Base-by-base conservation (phyloP, 2,329 filamentous ascomycete species). In the Chaetothyriales sp. region DNA sequence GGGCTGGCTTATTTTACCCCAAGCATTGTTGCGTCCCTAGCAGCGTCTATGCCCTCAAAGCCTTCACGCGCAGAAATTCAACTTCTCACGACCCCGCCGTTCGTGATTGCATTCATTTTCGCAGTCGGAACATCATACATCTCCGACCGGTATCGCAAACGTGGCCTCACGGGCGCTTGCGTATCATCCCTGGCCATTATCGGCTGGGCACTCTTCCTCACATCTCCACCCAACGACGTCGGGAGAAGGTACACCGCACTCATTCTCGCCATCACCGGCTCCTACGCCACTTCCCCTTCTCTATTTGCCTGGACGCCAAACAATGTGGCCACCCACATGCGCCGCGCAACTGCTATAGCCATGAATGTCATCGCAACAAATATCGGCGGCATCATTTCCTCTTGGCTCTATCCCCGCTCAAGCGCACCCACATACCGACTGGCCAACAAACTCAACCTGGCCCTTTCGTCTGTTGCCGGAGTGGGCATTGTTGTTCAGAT, bases 1-100 rank as follows among this genome's bases (percentile, higher is more conserved):
- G 81, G 78, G 2, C 73, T 89, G 4, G 22, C 22, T 6, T 25
- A 25, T 6, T 89, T 94, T 68, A 68, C 90, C 2, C 87, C 87
- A 0, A 83, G 80, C 19, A 92, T 93, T 61, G 83, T 94, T 58
- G 71, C 73, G 45, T 69, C 77, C 52, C 61, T 78, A 57, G 76
- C 75, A 2, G 68, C 73, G 0, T 82, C 83, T 0, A 75, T 67
- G 8, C 78, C 83, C 1, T 25, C 22, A 6, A 25, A 25, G 22
- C 22, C 22, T 3, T 25, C 22, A 3, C 22, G 22, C 3, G 22
- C 22, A 3, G 22, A 25, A 25, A 6, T 25, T 6, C 85, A 90
- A 60, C 72, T 90, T 2, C 73, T 89, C 47, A 80, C 77, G 8
- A 84, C 89, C 0, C 84, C 84, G 0, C 84, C 85, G 0, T 90